These are phyloP conservation scores for Haplosporangium sp. DNA, from an alignment of 371 early-diverging fungal species.

Conservation along the genomic window DNA sequence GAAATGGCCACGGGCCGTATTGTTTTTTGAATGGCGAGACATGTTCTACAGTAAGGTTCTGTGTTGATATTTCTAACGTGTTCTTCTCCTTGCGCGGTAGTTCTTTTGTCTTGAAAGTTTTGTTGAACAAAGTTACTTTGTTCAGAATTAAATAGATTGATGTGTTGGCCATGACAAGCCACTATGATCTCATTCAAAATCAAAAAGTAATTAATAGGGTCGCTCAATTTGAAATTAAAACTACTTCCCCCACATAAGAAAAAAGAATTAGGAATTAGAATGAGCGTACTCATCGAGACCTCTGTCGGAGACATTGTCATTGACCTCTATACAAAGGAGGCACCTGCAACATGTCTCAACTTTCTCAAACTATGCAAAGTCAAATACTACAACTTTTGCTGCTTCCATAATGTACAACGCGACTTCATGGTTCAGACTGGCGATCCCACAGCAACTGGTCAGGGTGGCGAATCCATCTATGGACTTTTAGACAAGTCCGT, in stretches of 20 bases:
- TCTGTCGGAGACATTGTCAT: constrained; percentile 95
- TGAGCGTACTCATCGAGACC: constrained; percentile 89
- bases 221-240: too few relatives aligned
- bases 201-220: too few relatives aligned
- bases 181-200: too few relatives aligned
- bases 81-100: background rate
- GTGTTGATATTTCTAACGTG: background rate
- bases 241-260: too few relatives aligned
- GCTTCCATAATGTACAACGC: constrained; percentile 89
- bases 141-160: too few relatives aligned
- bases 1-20: constrained; percentile 94
- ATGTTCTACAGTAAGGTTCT: constrained; percentile 54
- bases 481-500: constrained; percentile 66
- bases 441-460: constrained; percentile 86
- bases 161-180: too few relatives aligned
- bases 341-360: constrained; percentile 84
- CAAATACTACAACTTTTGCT: constrained; percentile 93
- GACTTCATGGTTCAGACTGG: constrained; percentile 92
- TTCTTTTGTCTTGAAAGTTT: constrained; percentile 1
- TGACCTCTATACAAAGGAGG: constrained; percentile 84
- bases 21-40: constrained; percentile 97
- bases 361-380: constrained; percentile 95
- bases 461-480: constrained; percentile 85
- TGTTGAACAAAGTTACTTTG: too few relatives aligned
- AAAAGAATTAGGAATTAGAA: background rate